Conservation (phyloP, 805 yeast genomes). For the Myxozyma mucilagina region DNA sequence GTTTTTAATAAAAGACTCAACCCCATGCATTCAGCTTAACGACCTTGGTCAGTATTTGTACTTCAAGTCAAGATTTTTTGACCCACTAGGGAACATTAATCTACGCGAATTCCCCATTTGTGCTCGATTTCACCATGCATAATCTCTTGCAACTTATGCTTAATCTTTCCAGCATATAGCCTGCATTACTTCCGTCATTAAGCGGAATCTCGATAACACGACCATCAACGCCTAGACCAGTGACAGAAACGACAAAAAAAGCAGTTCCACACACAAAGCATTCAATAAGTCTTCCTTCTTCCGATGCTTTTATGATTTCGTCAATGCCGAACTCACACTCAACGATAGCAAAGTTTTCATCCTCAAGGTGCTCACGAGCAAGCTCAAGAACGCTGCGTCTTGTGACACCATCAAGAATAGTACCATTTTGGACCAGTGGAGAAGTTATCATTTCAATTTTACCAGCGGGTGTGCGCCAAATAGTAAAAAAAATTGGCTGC, state of each 20-base stretch:
- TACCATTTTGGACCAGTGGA: conserved; percentile 49
- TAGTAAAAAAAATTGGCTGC: conserved; percentile 56
- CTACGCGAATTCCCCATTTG: conserved; percentile 29
- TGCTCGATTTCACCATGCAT: conserved; percentile 37
- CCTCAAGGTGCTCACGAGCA: conserved; percentile 38
- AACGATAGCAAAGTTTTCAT: conserved; percentile 41
- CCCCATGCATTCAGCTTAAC: no score
- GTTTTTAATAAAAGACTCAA: neutral
- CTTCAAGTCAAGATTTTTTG: neutral
- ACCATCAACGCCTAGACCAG: conserved; percentile 48
- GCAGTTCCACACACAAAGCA: conserved; percentile 59
- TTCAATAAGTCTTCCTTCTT: conserved; percentile 52
- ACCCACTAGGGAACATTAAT: neutral
- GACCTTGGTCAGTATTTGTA: no score
- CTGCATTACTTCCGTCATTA: conserved; percentile 43
- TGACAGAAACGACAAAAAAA: conserved; percentile 53
- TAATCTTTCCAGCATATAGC: conserved; percentile 46
- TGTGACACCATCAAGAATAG: conserved; percentile 56
- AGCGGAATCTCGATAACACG: conserved; percentile 48
- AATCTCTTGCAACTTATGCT: conserved; percentile 29
- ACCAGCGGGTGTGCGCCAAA: conserved; percentile 45
- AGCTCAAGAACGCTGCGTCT: conserved; percentile 52
- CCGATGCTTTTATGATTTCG: conserved; percentile 49
- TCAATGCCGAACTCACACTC: conserved; percentile 52
- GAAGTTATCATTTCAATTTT: conserved; percentile 53